These are phyloP conservation scores for Pseudozyma sp. DNA, from an alignment of 1,284 basidiomycete species.

Conservation along the genomic window DNA sequence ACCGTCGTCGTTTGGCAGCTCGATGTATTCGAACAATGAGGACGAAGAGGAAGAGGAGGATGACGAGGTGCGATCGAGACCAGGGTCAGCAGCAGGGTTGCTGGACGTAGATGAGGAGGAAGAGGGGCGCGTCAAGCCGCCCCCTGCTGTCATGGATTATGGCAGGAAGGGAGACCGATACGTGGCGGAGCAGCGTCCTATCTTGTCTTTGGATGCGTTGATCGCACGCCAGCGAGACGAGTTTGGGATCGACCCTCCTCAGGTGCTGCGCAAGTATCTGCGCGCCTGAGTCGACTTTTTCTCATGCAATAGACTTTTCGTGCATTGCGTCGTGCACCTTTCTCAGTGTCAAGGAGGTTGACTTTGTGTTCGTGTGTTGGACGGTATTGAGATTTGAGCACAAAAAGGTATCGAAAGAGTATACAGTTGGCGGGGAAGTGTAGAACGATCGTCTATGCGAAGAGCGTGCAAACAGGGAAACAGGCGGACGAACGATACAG, in stretches of 20 bases:
- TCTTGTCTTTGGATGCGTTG: conserved; percentile 38
- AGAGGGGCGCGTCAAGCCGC: conserved; percentile 31
- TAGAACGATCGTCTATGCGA: too few relatives aligned
- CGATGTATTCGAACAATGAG: conserved; percentile 29
- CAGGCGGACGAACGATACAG: too few relatives aligned
- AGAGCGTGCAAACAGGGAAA: too few relatives aligned
- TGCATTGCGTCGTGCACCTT: too few relatives aligned
- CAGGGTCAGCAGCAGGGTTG: conserved; percentile 39
- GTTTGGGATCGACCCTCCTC: conserved; percentile 35
- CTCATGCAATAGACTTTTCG: not conserved
- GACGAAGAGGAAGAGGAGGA: conserved; percentile 38
- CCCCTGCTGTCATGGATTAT: conserved; percentile 54
- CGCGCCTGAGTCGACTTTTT: conserved; percentile 2
- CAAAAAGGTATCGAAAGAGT: too few relatives aligned
- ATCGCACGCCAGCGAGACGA: conserved; percentile 21
- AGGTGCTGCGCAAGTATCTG: conserved; percentile 21
- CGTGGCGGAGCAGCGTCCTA: conserved; percentile 37
- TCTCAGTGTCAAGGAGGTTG: too few relatives aligned
- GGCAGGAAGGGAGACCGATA: conserved; percentile 50
- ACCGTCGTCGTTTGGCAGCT: conserved; percentile 45
- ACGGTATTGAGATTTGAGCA: too few relatives aligned
- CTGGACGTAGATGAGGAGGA: conserved; percentile 19
- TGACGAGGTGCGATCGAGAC: conserved; percentile 43
- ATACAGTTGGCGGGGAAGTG: too few relatives aligned
- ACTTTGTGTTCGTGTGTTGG: too few relatives aligned